These are phyloP conservation scores for Pythium periplocum DNA, from an alignment of 352 stramenopile genomes.

Conservation along the genomic window DNA sequence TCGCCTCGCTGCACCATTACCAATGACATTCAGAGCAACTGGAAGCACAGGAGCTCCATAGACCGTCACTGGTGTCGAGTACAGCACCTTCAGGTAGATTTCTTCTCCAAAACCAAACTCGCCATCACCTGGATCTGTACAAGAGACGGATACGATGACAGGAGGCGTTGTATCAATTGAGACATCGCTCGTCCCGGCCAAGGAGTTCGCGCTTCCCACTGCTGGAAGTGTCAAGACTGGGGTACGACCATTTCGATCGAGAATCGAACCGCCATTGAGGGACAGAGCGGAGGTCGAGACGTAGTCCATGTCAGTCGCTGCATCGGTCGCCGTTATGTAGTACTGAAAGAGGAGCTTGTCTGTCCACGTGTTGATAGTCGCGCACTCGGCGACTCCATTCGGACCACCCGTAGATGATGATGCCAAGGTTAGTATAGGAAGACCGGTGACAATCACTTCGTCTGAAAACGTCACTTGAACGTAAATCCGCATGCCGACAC, in stretches of 20 bases:
- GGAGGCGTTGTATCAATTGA: constrained; percentile 69
- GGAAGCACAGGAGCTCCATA: constrained; percentile 53
- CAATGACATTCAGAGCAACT: constrained; percentile 37
- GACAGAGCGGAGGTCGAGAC: constrained; percentile 43
- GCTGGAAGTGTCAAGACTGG: constrained; percentile 50
- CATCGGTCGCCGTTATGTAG: constrained; percentile 47
- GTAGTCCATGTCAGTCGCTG: constrained; percentile 54
- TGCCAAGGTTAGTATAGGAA: constrained; percentile 45
- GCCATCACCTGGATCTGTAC: constrained; percentile 41
- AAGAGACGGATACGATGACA: constrained; percentile 49
- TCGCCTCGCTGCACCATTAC: constrained; percentile 25
- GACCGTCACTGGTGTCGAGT: constrained; percentile 56
- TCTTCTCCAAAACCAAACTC: constrained; percentile 67
- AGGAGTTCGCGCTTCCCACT: constrained; percentile 30
- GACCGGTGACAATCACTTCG: constrained; percentile 55
- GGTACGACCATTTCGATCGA: constrained; percentile 60
- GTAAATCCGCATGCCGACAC: constrained; percentile 50
- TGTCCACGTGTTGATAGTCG: constrained; percentile 51
- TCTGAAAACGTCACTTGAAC: constrained; percentile 77
- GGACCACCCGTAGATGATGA: constrained; percentile 27
- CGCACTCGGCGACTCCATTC: constrained; percentile 50
- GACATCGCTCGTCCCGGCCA: constrained; percentile 45
- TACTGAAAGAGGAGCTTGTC: constrained; percentile 65
- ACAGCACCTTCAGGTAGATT: constrained; percentile 52
- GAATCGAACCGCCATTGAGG: constrained; percentile 48